phyloP scores from a whole-genome alignment of 116 monocot species.

The Iris pallida region DNA sequence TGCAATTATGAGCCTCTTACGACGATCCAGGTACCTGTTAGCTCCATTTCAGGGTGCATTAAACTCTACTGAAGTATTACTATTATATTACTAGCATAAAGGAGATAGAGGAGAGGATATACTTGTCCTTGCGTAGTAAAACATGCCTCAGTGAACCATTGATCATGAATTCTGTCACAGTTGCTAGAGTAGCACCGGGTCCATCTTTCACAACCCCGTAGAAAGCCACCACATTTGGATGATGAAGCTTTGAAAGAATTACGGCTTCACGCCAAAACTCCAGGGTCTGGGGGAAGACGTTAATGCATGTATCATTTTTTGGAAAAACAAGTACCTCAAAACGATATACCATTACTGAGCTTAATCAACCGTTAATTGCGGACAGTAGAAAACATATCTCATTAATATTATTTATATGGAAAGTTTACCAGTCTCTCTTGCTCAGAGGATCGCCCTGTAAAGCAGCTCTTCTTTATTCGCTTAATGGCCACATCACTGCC shows the following conservation, averaged over 20 bases:
- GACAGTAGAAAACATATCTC: not conserved
- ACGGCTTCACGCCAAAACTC: slow-evolving; percentile 99
- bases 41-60: not conserved
- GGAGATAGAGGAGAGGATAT: slow-evolving; percentile 2
- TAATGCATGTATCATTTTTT: not conserved
- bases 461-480: slow-evolving; percentile 93
- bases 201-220: slow-evolving; percentile 95
- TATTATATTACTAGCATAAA: not conserved
- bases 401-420: not conserved
- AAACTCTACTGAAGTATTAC: not conserved
- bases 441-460: slow-evolving; percentile 83
- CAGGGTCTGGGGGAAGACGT: slow-evolving; percentile 43
- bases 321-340: not conserved
- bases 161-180: slow-evolving; percentile 95
- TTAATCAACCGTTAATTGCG: not conserved
- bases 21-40: slow-evolving; percentile 75
- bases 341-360: not conserved
- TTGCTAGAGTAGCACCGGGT: slow-evolving; percentile 85
- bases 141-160: slow-evolving; percentile 95
- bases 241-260: slow-evolving; percentile 96
- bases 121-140: slow-evolving; percentile 80
- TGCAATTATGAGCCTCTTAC: slow-evolving; percentile 86
- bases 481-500: slow-evolving; percentile 97
- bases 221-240: slow-evolving; percentile 99
- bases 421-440: slow-evolving; percentile 83